Percentiles rank a stretch among this genome's conserved stretches.
Conservation (phyloP, 1,284 basidiomycete species). For the Rhodotorula sp. region DNA sequence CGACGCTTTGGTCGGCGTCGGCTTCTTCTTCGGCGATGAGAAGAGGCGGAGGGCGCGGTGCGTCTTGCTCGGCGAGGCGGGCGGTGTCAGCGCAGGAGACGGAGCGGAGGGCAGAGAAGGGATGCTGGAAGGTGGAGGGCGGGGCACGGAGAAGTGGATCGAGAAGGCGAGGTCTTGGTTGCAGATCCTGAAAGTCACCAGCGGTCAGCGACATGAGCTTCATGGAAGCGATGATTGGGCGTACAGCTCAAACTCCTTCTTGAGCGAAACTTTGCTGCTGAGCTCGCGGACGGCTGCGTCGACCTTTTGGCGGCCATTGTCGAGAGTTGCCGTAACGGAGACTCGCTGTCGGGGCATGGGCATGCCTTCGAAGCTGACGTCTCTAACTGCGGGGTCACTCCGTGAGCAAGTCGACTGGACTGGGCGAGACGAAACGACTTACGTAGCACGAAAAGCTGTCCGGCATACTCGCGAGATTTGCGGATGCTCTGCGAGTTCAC, state of each 20-base stretch:
- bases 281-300: slow-evolving; percentile 72
- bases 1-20: neutral
- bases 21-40: slow-evolving; percentile 40
- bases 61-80: slow-evolving; percentile 32
- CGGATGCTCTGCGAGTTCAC: slow-evolving; percentile 19
- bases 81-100: slow-evolving; percentile 12
- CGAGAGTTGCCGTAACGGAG: slow-evolving; percentile 79
- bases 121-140: slow-evolving; percentile 52
- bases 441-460: slow-evolving; percentile 93
- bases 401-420: neutral
- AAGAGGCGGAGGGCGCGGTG: slow-evolving; percentile 34
- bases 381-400: slow-evolving; percentile 61
- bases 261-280: slow-evolving; percentile 62
- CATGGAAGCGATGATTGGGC: slow-evolving; percentile 46
- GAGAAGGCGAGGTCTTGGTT: slow-evolving; percentile 88
- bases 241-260: slow-evolving; percentile 91
- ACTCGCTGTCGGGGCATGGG: slow-evolving; percentile 74
- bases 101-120: slow-evolving; percentile 63
- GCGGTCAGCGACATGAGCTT: neutral
- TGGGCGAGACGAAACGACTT: slow-evolving; percentile 38
- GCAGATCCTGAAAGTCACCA: slow-evolving; percentile 62
- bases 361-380: slow-evolving; percentile 67
- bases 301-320: slow-evolving; percentile 96
- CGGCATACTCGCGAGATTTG: slow-evolving; percentile 46
- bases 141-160: slow-evolving; percentile 47